A percentile compares a stretch with the other conserved stretches of the same genome.
These are phyloP conservation scores for Collybiopsis luxurians DNA, from an alignment of 768 basidiomycete species.

Conservation along the genomic window DNA sequence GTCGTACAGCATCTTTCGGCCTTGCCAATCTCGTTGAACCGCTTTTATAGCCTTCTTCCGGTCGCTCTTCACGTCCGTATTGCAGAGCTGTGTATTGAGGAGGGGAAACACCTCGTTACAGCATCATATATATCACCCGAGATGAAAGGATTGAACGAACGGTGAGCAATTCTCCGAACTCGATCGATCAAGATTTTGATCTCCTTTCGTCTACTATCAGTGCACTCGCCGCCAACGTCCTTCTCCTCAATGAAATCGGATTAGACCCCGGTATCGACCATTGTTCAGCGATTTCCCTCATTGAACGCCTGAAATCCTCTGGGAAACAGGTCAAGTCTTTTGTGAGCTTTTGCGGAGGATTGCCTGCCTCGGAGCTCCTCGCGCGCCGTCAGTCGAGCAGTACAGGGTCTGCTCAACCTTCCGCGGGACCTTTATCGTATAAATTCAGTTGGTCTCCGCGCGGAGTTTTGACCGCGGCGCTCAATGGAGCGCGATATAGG, in stretches of 20 bases:
- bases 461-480: slow-evolving; percentile 79
- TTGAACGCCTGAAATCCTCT: slow-evolving; percentile 47
- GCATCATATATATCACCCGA: slow-evolving; percentile 85
- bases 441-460: slow-evolving; percentile 94
- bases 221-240: slow-evolving; percentile 57
- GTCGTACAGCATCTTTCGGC: neutral
- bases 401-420: neutral
- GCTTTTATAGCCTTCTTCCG: slow-evolving; percentile 67
- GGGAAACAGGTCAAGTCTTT: slow-evolving; percentile 67
- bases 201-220: slow-evolving; percentile 34
- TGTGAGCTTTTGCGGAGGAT: slow-evolving; percentile 89
- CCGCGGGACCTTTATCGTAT: slow-evolving; percentile 69
- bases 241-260: slow-evolving; percentile 88
- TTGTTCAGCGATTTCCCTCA: slow-evolving; percentile 75
- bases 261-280: slow-evolving; percentile 91
- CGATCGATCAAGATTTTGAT: neutral
- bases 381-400: too few relatives aligned
- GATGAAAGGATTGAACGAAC: slow-evolving; percentile 64
- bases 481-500: slow-evolving; percentile 69
- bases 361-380: slow-evolving; percentile 72
- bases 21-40: neutral
- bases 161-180: slow-evolving; percentile 36
- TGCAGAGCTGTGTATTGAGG: slow-evolving; percentile 69
- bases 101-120: slow-evolving; percentile 78
- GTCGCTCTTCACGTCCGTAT: slow-evolving; percentile 68